Evolutionary conservation across 129 eudicot species (phyloP), one percentile per base, ranked within the genome.

Genomic region (Arctium minus): DNA sequence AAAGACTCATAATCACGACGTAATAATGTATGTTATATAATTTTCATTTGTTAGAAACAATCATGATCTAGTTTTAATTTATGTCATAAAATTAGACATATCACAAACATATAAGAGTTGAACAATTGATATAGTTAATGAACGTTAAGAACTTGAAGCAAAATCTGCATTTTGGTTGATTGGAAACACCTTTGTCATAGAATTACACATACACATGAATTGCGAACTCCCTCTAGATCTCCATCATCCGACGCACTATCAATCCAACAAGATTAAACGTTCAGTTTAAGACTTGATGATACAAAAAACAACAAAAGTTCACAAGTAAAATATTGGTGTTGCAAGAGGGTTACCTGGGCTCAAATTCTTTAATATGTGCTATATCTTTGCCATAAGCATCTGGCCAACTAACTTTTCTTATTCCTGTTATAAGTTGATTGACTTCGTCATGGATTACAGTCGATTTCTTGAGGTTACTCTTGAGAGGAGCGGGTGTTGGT

Each of bases 291-390:
- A 10, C 13, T 27, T 67, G 10, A 67, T 4, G 33, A 67, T 27
- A 35, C 15, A 18, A 17, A 60, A 44, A 60, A 60, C 68, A 60
- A 60, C 68, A 60, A 60, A 60, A 60, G 68, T n/a, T 60, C 9
- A 60, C 8, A 60, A 60, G 68, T n/a, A 8, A 60, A 53, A 64
- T 22, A 64, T 64, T 18, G 30, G 32, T 67, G 71, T 22, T 22
- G 33, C 35, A 32, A 74, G 32, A 60, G 71, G 72, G 9, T 42
- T 83, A 89, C 92, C 90, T 86, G 37, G 92, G 85, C 81, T 81
- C 85, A 82, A 89, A 89, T 72, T 84, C 89, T 78, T 79, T 88
- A 78, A 86, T 48, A 84, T 86, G 88, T 74, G 92, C 92, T 70
- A 86, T 89, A 70, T 81, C 88, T 31, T 81, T 79, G 65, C 90